Percentiles rank a stretch among this genome's conserved stretches.
These are phyloP conservation scores for Neurospora sp. DNA, from an alignment of 495 filamentous ascomycete genomes.

Conservation along the genomic window DNA sequence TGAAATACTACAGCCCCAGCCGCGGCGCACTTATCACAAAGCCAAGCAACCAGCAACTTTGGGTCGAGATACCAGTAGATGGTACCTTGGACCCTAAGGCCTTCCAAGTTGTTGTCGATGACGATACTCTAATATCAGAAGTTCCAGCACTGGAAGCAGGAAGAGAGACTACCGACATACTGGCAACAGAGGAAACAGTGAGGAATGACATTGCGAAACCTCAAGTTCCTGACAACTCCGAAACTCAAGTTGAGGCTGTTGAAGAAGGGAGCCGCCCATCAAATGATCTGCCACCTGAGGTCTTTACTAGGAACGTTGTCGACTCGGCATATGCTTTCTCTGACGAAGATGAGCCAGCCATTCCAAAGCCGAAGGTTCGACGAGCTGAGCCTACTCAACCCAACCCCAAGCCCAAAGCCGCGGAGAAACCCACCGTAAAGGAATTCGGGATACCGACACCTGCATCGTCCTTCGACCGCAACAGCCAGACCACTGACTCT, in stretches of 20 bases:
- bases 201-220: background rate
- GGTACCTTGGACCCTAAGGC: background rate
- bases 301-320: constrained; percentile 20
- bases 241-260: background rate
- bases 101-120: background rate
- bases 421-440: background rate
- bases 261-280: background rate
- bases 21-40: constrained; percentile 5
- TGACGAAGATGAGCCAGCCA: constrained; percentile 27
- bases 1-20: background rate
- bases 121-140: background rate
- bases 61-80: constrained; percentile 13
- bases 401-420: background rate
- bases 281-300: constrained; percentile 1
- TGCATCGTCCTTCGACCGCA: background rate
- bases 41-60: constrained; percentile 15
- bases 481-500: background rate
- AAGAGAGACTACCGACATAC: background rate
- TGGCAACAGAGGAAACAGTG: background rate
- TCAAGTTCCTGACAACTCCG: background rate
- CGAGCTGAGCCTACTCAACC: background rate
- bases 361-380: constrained; percentile 5
- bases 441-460: background rate
- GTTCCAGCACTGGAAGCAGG: background rate
- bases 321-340: constrained; percentile 32